Evolutionary conservation across 345 rosid genomes (phyloP).

Genomic region (Hevea brasiliensis): DNA sequence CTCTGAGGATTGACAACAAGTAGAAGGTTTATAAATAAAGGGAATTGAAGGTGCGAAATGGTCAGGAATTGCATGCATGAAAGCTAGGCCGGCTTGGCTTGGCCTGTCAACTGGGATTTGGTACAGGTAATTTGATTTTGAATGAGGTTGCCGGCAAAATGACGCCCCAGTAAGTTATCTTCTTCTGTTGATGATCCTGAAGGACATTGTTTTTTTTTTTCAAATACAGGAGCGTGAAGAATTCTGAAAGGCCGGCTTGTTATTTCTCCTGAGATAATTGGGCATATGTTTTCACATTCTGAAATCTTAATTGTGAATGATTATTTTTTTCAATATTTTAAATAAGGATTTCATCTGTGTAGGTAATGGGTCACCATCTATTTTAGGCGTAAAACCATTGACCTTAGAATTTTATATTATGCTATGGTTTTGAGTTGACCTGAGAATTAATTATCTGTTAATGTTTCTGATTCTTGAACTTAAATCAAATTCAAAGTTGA

Average conservation of each 20-base stretch:
- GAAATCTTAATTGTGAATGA: background rate
- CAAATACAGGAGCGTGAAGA: background rate
- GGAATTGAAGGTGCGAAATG: conserved; percentile 1
- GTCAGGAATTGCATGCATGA: background rate
- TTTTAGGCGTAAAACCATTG: conserved; percentile 10
- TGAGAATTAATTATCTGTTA: background rate
- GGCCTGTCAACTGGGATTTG: too few species aligned
- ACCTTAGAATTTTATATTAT: conserved; percentile 2
- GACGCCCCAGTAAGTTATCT: background rate
- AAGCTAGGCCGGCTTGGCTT: conserved; percentile 43
- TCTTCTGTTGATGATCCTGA: too few species aligned
- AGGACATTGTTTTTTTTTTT: too few species aligned
- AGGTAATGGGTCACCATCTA: conserved; percentile 11
- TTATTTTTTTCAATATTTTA: background rate
- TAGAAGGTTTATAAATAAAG: background rate
- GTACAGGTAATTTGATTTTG: too few species aligned
- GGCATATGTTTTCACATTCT: too few species aligned
- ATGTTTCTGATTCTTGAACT: background rate
- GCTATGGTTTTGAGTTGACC: background rate
- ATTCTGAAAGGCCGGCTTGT: conserved; percentile 22
- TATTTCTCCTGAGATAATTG: background rate
- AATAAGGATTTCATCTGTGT: background rate
- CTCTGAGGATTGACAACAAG: background rate
- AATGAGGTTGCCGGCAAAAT: too few species aligned
- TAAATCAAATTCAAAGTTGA: background rate